Base-by-base conservation (phyloP, 2,329 filamentous ascomycete species). In the Diaporthe capsici region DNA sequence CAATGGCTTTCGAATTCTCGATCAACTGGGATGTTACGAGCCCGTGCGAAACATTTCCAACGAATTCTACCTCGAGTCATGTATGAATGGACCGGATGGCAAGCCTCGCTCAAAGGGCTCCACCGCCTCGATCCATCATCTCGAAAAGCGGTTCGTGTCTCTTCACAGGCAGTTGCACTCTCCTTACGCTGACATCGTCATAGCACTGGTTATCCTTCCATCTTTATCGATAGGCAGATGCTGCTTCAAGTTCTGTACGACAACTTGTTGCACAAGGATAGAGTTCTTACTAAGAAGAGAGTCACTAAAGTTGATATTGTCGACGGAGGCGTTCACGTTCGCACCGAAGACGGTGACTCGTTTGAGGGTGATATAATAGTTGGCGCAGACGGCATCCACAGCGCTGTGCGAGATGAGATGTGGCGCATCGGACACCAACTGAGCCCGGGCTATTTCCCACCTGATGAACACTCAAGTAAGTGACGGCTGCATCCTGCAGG, bases 21-120 rank as follows among this genome's bases (percentile, higher is more conserved):
- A 90, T 70, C 89, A 91, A 78, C 79, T 90, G 0, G 88, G 87
- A 0, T 76, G 83, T 37, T 85, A 77, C 20, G 81, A 84, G 13
- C 77, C 78, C 15, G 75, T 84, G 2, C 51, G n/a, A 55, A 17
- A 55, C 31, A 55, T 55, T 17, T 55, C 51, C 12, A 31, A 55
- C 51, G n/a, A 55, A 28, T 28, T 15, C 13, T 28, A 55, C 12
- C n/a, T 55, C 51, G 17, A 28, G 7, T 13, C 51, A 1, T 28
- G 4, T 15, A 55, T 55, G 12, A 28, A 28, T 55, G 49, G 49
- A 53, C 49, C 49, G n/a, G 49, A 53, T 53, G 49, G 49, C 49
- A 53, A 53, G 49, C 49, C 49, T 53, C 49, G 49, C 10, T 53
- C 49, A 53, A n/a, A 53, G n/a, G 15, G 10, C n/a, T 25, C 49